Percentiles rank a stretch among this genome's conserved stretches.
Evolutionary conservation across 2,329 filamentous ascomycete species (phyloP).

Genomic region (Trichoderma koningii): DNA sequence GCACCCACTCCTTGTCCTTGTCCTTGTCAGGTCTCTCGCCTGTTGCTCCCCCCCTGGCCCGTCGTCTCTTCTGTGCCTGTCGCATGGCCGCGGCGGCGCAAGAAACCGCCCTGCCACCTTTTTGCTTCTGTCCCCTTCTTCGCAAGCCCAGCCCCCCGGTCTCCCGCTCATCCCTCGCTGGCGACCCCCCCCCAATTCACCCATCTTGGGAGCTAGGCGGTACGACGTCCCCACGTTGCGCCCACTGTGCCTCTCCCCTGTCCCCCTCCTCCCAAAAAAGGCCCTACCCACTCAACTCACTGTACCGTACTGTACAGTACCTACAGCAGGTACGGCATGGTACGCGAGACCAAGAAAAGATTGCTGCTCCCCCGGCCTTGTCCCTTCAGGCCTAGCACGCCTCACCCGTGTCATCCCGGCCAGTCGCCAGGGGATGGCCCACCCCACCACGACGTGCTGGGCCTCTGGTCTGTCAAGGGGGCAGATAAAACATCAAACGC

Average conservation of each 20-base stretch:
- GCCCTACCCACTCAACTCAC: conserved; percentile 21
- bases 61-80: conserved; percentile 20
- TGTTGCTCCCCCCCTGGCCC: conserved; percentile 26
- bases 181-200: conserved; percentile 15
- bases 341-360: conserved; percentile 37
- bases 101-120: conserved; percentile 27
- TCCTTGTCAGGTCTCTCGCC: conserved; percentile 19
- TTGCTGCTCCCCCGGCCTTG: conserved; percentile 41
- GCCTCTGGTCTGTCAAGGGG: conserved; percentile 51
- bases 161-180: conserved; percentile 28
- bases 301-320: too few species aligned
- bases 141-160: conserved; percentile 21
- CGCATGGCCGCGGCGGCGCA: conserved; percentile 22
- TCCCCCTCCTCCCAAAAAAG: conserved; percentile 14
- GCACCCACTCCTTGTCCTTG: conserved; percentile 34
- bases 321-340: conserved; percentile 3
- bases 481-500: conserved; percentile 54
- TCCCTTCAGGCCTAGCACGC: conserved; percentile 50
- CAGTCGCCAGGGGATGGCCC: conserved; percentile 45
- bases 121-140: conserved; percentile 23
- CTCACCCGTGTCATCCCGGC: conserved; percentile 55
- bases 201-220: conserved; percentile 34
- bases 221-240: conserved; percentile 37
- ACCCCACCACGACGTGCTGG: conserved; percentile 45
- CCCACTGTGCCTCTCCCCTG: conserved; percentile 21